Evolutionary conservation across 139 green algal species (phyloP), one percentile per base, ranked within the genome.

Genomic region (Deuterostichococcus epilithicus): DNA sequence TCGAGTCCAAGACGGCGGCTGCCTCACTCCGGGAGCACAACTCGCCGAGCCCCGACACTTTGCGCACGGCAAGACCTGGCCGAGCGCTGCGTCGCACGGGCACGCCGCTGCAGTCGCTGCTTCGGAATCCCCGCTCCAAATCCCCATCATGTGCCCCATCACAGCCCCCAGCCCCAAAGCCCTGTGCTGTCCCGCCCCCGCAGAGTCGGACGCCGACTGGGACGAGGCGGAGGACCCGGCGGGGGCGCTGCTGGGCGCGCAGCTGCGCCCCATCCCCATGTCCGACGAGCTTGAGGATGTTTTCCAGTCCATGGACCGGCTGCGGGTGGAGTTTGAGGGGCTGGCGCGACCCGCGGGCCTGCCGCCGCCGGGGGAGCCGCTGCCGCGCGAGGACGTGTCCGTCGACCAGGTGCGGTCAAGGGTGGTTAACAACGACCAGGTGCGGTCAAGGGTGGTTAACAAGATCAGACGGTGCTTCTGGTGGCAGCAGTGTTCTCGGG

Each of bases 261-360:
- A 32, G 34, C 66, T 42, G n/a, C 15, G 33, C 37, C 70, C 63
- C 20, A 70, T 45, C 10, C 52, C 52, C 52, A 63, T 76, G 47
- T 71, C 32, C 30, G 70, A 81, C 32, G 77, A 81, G 71, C 71
- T 81, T 39, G 38, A 69, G 22, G 77, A 77, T 26, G 38, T 81
- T 37, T 72, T 81, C 30, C 36, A 68, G 23, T 77, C 70, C 39
- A 81, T 81, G n/a, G 20, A 68, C 25, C 37, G 38, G 3, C 5
- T 81, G 38, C 38, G 30, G 15, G 30, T 30, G 8, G 35, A 77
- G 52, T 36, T 81, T 1, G 59, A 68, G 8, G 77, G 30, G 15
- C 26, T 81, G 36, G 30, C 52, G 39, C 59, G 68, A 32, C 77
- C 77, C 20, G 52, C 39, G 28, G 30, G 33, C 10, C 33, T 69